Evolutionary conservation across 2,329 filamentous ascomycete species (phyloP).

Genomic region (Claviceps humidiphila): DNA sequence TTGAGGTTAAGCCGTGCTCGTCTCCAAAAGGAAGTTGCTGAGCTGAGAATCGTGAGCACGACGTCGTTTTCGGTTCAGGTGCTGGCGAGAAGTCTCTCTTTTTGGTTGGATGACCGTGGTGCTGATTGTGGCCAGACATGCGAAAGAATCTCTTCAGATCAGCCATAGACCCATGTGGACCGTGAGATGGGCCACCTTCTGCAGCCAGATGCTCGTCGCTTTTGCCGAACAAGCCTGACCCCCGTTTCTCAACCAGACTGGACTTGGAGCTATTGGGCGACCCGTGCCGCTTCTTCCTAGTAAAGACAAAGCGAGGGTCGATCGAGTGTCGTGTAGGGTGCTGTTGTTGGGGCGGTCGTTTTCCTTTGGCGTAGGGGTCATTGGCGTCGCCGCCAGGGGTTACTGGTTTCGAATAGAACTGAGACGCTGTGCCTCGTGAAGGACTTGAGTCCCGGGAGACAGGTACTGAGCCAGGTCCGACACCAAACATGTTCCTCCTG

Average conservation of each 20-base stretch:
- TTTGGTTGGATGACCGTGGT: conserved; percentile 50
- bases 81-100: conserved; percentile 55
- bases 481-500: conserved; percentile 40
- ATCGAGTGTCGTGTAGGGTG: conserved; percentile 49
- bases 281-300: conserved; percentile 54
- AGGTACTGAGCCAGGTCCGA: conserved; percentile 39
- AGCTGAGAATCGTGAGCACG: conserved; percentile 29
- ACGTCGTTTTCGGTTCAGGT: conserved; percentile 35
- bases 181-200: conserved; percentile 14
- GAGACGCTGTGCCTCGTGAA: conserved; percentile 46
- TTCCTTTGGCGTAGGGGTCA: conserved; percentile 77
- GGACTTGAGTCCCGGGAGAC: conserved; percentile 52
- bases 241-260: conserved; percentile 41
- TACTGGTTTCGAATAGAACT: conserved; percentile 58
- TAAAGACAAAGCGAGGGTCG: conserved; percentile 76
- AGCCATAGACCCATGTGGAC: conserved; percentile 66
- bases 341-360: conserved; percentile 55
- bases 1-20: conserved; percentile 78
- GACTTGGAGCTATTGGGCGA: conserved; percentile 41
- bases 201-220: conserved; percentile 19
- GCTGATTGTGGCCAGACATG: conserved; percentile 55
- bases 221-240: conserved; percentile 27
- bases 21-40: conserved; percentile 80
- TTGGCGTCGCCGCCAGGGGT: conserved; percentile 69
- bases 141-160: conserved; percentile 96